A percentile compares a stretch with the other conserved stretches of the same genome.
Conservation (phyloP, 495 filamentous ascomycete genomes). For the Daldinia decipiens region DNA sequence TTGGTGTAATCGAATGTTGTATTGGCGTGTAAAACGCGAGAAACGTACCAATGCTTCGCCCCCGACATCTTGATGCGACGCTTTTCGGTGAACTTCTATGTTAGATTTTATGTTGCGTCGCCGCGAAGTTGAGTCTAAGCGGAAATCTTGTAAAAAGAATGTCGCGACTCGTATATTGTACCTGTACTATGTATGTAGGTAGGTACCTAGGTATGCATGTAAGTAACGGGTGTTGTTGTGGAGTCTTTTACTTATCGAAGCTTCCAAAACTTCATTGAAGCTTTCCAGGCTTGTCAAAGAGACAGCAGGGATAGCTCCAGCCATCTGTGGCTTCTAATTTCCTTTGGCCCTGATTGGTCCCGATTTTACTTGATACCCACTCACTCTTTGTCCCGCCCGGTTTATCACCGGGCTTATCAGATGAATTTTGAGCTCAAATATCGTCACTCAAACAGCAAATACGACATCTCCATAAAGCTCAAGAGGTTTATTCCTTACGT, state of each 20-base stretch:
- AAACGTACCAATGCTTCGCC: slow-evolving; percentile 80
- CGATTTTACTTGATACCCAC: background rate
- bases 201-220: background rate
- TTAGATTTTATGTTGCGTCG: background rate
- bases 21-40: background rate
- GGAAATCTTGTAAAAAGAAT: background rate
- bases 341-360: background rate
- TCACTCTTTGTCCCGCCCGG: background rate
- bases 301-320: slow-evolving; percentile 1
- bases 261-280: slow-evolving; percentile 3
- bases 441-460: background rate
- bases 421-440: slow-evolving; percentile 6
- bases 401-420: slow-evolving; percentile 8
- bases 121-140: background rate
- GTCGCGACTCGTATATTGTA: background rate
- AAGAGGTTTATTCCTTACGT: background rate
- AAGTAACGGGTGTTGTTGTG: background rate
- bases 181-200: background rate
- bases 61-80: slow-evolving; percentile 67
- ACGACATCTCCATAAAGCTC: background rate
- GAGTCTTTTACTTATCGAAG: background rate
- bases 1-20: slow-evolving; percentile 18
- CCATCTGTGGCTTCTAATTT: background rate
- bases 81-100: slow-evolving; percentile 2
- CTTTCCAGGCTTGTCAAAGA: slow-evolving; percentile 10